Base-by-base conservation (phyloP, 495 filamentous ascomycete species). In the Lindgomyces ingoldianus region DNA sequence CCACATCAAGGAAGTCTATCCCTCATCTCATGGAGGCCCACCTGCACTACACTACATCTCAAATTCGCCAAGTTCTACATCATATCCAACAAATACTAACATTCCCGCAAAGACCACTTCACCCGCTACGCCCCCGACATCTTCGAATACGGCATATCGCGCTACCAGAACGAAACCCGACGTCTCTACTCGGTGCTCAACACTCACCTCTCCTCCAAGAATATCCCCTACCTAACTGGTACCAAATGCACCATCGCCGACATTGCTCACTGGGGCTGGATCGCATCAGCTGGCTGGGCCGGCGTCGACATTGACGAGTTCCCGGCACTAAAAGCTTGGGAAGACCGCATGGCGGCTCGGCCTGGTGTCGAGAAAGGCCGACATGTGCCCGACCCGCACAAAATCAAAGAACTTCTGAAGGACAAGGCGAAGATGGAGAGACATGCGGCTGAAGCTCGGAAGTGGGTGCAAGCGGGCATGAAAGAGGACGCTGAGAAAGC, bases 91-190 rank as follows among this genome's bases (percentile, higher is more conserved):
- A n/a, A 25, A 10, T 33, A 18, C 52, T 41, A 18, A 64, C 60
- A 56, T 22, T 93, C 76, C 91, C 95, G 73, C 96, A 94, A 75
- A 66, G 63, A 96, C 77, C 93, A 97, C 74, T 97, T 96, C 77
- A 77, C 72, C 26, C 86, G 91, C 71, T 96, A 94, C 69, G 91
- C 92, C 8, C 90, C 93, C 3, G 90, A 94, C 74, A 88, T 83
- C 73, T 92, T 96, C 70, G 79, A 88, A 65, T 97, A 96, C 75
- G 91, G 88, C 55, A 84, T 95, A 61, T 84, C 87, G 61, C 86
- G 93, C 22, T 97, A 96, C 77, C 79, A 81, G 64, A 89, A 87
- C 66, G 93, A 97, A 77, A 89, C 89, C 0, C 81, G 85, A 6
- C 85, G 93, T 0, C 81, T 97, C 18, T 96, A 95, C 76, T 74